phyloP scores from a whole-genome alignment of 345 rosid genomes.

The Triadica sebifera region DNA sequence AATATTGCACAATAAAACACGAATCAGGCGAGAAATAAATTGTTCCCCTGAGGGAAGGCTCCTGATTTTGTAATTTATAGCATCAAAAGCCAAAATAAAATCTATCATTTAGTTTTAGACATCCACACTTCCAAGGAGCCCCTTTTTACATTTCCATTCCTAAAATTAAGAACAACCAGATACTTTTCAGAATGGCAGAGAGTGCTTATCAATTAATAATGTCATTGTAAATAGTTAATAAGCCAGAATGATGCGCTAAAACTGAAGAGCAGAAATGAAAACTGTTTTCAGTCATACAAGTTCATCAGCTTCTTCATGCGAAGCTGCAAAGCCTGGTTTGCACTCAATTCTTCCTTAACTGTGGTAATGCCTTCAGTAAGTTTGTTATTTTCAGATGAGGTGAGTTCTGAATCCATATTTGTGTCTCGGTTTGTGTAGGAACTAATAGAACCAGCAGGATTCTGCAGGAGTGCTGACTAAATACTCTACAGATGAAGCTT shows the following conservation, averaged over 20 bases:
- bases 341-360: slow-evolving; percentile 44
- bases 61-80: neutral
- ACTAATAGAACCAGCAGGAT: too few relatives aligned
- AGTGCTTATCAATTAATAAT: neutral
- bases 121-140: neutral
- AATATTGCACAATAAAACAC: neutral
- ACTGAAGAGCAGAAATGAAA: neutral
- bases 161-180: neutral
- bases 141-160: neutral
- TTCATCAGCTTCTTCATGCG: slow-evolving; percentile 81
- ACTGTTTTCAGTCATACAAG: slow-evolving; percentile 40
- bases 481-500: too few relatives aligned
- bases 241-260: neutral
- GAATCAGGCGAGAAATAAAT: neutral
- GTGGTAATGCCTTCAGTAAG: slow-evolving; percentile 31
- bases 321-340: slow-evolving; percentile 85
- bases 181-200: neutral
- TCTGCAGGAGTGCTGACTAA: too few relatives aligned
- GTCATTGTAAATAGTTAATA: neutral
- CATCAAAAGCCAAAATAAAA: neutral
- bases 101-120: neutral
- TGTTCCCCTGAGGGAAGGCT: neutral
- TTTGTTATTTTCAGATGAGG: slow-evolving; percentile 19
- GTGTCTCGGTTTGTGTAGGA: neutral
- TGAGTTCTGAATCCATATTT: slow-evolving; percentile 21